Base-by-base conservation (phyloP, 1,284 basidiomycete species). In the Naganishia sp. region DNA sequence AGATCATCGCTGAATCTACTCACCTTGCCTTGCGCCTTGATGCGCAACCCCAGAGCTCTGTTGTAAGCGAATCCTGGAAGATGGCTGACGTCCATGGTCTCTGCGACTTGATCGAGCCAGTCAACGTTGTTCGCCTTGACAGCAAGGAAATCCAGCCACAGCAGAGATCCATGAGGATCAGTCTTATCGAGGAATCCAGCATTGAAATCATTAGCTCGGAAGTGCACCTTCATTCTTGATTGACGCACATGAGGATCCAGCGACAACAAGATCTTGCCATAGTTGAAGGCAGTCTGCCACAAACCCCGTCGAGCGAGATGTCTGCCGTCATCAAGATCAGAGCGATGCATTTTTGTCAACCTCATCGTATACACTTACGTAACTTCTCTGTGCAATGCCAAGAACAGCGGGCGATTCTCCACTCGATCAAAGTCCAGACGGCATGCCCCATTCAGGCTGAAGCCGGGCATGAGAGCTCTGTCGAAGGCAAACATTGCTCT, bases 401-500 rank as follows among this genome's bases (percentile, higher is more conserved):
- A 75, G 70, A 80, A 80, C 73, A 80, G 72, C 9, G 78, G 77
- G 55, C 78, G 71, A 67, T 79, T 80, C 71, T 80, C 77, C 9
- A 80, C 78, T 32, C 80, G 83, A 72, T 90, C 87, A 75, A 95
- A 97, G 74, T 94, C 91, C 2, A 97, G 84, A 9, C 93, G 84
- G 68, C 89, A 90, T 1, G 83, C 79, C 3, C 94, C 94, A 49
- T 81, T 85, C 75, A 95, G 87, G 71, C 85, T 90, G 81, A 94
- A 94, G 0, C 88, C 83, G 1, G 91, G 90, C 7, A 91, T 83
- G 69, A 95, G 89, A 9, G 89, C 87, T 23, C 90, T 86, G 73
- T 95, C 93, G 69, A 94, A 94, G 0, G 91, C 87, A 78, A 93
- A 95, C 35, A 96, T 78, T 0, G 92, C 89, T 13, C 92, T 85